Evolutionary conservation across 2,329 filamentous ascomycete genomes (phyloP), one percentile per base, ranked within the genome.

Genomic region (Teratosphaeria viscida): DNA sequence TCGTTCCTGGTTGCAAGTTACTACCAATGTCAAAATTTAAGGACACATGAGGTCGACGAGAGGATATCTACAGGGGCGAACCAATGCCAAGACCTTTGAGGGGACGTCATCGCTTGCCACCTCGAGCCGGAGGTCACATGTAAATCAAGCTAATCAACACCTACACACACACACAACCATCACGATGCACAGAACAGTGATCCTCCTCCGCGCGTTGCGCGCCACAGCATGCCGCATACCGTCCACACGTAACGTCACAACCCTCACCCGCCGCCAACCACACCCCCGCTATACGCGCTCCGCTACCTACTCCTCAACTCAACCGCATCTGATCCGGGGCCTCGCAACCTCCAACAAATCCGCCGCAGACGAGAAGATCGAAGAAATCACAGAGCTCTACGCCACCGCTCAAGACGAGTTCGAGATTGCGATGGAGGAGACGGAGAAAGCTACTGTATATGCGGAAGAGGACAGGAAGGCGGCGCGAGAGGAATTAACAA

Each of bases 401-500:
- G 67, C 70, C 19, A 73, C 72, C n/a, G 72, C 72, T 6, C 70
- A 69, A 59, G 72, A 74, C 57, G 72, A 74, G 68, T 80, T 80
- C 65, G 78, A 81, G 59, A 80, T 80, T 35, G 79, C 78, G 34
- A 72, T 74, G 58, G 79, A 81, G 61, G 78, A 80, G 66, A 80
- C 77, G 19, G 74, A 78, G 63, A 81, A 80, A 70, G 77, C 78
- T 60, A 80, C 79, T 11, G 77, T 81, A 35, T 83, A 83, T 68
- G 81, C 81, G 1, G 74, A 77, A 19, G 80, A 80, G 29, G 81
- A 83, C 62, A 72, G 81, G 4, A 77, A 75, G 19, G 80, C 80
- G 27, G 80, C 81, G 35, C 67, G 77, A 11, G 79, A 81, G 66
- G 81, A 81, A 63, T 65, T 84, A 58, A 75, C 75, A 49, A 75